Evolutionary conservation across 352 stramenopile species (phyloP).

Genomic region (Globisporangium irregulare): DNA sequence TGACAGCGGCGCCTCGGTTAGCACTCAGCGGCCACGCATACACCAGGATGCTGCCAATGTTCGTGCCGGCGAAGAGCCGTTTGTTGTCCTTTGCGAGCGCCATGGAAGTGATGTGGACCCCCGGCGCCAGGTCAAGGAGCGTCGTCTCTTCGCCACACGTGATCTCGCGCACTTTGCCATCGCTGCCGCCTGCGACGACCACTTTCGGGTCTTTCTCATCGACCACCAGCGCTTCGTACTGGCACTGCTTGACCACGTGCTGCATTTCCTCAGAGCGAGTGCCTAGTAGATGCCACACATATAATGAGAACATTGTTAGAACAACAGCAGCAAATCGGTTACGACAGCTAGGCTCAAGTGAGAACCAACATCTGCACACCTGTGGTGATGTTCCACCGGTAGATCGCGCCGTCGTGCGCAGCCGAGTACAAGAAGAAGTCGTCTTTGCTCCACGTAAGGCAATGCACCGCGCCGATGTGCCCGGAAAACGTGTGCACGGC

Average conservation of each 20-base stretch:
- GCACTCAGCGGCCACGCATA: slow-evolving; percentile 57
- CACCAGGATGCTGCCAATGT: slow-evolving; percentile 54
- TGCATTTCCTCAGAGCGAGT: slow-evolving; percentile 72
- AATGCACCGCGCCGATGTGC: slow-evolving; percentile 74
- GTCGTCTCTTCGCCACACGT: slow-evolving; percentile 55
- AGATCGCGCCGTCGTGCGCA: slow-evolving; percentile 77
- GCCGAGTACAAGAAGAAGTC: slow-evolving; percentile 77
- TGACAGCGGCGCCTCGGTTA: slow-evolving; percentile 19
- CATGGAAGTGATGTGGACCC: slow-evolving; percentile 46
- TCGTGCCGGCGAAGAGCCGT: slow-evolving; percentile 66
- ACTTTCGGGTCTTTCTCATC: slow-evolving; percentile 48
- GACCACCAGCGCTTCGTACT: slow-evolving; percentile 57
- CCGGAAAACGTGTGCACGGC: slow-evolving; percentile 69
- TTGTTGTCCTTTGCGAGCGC: slow-evolving; percentile 58
- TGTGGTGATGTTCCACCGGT: slow-evolving; percentile 65
- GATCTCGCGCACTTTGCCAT: slow-evolving; percentile 69
- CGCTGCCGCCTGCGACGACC: slow-evolving; percentile 54
- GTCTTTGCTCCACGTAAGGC: slow-evolving; percentile 63
- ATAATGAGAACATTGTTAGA: not conserved
- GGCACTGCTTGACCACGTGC: slow-evolving; percentile 73
- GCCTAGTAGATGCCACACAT: slow-evolving; percentile 18
- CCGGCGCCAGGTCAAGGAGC: slow-evolving; percentile 38
- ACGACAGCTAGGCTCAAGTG: not conserved
- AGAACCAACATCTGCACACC: not conserved
- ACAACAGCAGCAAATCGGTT: not conserved